These are phyloP conservation scores for Amanita rubescens DNA, from an alignment of 768 basidiomycete species.

Conservation along the genomic window DNA sequence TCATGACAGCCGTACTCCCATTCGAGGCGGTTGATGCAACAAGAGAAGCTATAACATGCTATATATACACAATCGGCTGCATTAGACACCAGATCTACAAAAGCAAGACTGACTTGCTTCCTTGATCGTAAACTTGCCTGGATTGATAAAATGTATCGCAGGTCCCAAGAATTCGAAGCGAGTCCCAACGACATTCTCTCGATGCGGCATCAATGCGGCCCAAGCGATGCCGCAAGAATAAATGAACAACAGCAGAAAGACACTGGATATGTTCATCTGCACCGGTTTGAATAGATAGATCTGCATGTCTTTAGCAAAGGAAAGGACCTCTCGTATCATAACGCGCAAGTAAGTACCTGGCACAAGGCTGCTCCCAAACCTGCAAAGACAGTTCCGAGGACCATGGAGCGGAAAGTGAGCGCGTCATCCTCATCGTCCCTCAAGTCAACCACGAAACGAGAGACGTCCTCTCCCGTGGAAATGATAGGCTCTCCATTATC, in stretches of 20 bases:
- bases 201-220: conserved; percentile 38
- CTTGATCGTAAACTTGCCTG: conserved; percentile 49
- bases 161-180: conserved; percentile 32
- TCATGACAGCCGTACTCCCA: conserved; percentile 47
- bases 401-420: conserved; percentile 34
- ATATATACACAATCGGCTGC: too few species aligned
- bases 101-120: conserved; percentile 46
- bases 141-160: conserved; percentile 43
- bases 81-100: too few species aligned
- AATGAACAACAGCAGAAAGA: conserved; percentile 49
- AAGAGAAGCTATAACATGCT: conserved; percentile 54
- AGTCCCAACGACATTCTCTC: conserved; percentile 36
- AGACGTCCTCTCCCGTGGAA: conserved; percentile 24
- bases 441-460: conserved; percentile 29
- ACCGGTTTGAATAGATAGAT: conserved; percentile 58
- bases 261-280: conserved; percentile 41
- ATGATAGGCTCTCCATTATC: conserved; percentile 10
- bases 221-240: conserved; percentile 45
- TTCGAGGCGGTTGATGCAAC: conserved; percentile 49
- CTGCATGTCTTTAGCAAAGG: conserved; percentile 21
- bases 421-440: conserved; percentile 38
- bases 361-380: conserved; percentile 36
- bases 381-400: conserved; percentile 35
- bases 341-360: conserved; percentile 6
- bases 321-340: background rate